Evolutionary conservation across 1,284 basidiomycete species (phyloP), one percentile per base, ranked within the genome.

Genomic region (Moesziomyces parantarcticus): DNA sequence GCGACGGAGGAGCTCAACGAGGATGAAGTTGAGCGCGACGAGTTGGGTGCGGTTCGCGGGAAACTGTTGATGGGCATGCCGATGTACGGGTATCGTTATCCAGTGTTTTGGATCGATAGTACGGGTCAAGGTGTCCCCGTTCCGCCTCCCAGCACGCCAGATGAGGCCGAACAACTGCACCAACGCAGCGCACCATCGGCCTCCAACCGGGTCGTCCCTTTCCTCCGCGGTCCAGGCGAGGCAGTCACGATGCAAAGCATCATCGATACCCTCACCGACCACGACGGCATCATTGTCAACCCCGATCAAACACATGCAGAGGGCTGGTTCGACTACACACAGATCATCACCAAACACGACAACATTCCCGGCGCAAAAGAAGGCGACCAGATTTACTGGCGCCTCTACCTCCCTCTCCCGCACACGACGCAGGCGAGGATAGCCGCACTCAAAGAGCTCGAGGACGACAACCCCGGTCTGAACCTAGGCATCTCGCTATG

Each of bases 11-110:
- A 40, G 43, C 34, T 61, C n/a, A 21, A 62, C 21, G 65, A 68
- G 26, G 51, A 39, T 4, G 43, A 50, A 16, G 52, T 26, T 16
- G 34, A 26, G 5, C 23, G 42, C 23, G 62, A 55, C 21, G 49
- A 57, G 1, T 26, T 62, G 7, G 43, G 34, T 5, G 7, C 44
- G 22, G 58, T 65, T 18, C 4, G 58, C n/a, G 58, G 55, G 0
- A 64, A 74, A 43, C 50, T 69, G 3, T 51, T 74, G 41, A 69
- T 74, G 62, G 71, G 71, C 3, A 51, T 74, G 44, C 71, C 71
- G 0, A 61, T 74, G 61, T 74, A 74, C 34, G 61, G 49, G n/a
- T 74, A 74, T 20, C 62, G 55, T 20, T 74, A 74, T 23, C 71
- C 71, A 3, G 8, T 74, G 5, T 69, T 74, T 40, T 69, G 54